Conservation (phyloP, 768 basidiomycete species). For the Amanita jacksonii region DNA sequence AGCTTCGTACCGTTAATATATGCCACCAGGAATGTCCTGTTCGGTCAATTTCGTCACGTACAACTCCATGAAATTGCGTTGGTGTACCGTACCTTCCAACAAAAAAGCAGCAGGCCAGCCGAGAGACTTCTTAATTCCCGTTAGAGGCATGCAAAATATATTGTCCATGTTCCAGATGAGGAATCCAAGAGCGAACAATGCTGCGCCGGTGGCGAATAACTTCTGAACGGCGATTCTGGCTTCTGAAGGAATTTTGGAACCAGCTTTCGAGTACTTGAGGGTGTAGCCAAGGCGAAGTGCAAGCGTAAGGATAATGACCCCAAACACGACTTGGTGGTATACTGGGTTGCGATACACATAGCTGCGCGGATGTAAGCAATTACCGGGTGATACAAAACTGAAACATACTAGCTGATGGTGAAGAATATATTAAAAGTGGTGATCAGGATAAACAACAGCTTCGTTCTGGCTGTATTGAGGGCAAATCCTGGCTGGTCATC, state of each 20-base stretch:
- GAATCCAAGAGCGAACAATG: constrained; percentile 55
- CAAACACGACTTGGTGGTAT: constrained; percentile 75
- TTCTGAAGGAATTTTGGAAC: constrained; percentile 30
- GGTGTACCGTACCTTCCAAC: constrained; percentile 40
- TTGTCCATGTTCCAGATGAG: constrained; percentile 78
- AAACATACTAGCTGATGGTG: constrained; percentile 64
- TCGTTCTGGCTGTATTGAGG: constrained; percentile 26
- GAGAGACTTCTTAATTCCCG: constrained; percentile 41
- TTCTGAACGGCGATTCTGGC: constrained; percentile 31
- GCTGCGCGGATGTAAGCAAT: constrained; percentile 24
- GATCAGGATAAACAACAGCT: constrained; percentile 26
- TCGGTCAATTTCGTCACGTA: neutral
- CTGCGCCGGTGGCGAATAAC: constrained; percentile 44
- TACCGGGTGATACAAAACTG: neutral
- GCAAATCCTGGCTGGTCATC: constrained; percentile 46
- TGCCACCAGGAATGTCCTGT: constrained; percentile 73
- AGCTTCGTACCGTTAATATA: constrained; percentile 42
- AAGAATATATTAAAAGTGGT: constrained; percentile 49
- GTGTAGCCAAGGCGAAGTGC: constrained; percentile 43
- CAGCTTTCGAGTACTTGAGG: constrained; percentile 31
- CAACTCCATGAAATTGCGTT: neutral
- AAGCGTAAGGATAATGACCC: constrained; percentile 38
- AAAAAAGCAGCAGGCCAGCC: constrained; percentile 63
- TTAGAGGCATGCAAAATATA: constrained; percentile 54
- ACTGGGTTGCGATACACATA: constrained; percentile 63